Evolutionary conservation across 768 basidiomycete species (phyloP), one percentile per base, ranked within the genome.

Genomic region (Coprinopsis cinerea): DNA sequence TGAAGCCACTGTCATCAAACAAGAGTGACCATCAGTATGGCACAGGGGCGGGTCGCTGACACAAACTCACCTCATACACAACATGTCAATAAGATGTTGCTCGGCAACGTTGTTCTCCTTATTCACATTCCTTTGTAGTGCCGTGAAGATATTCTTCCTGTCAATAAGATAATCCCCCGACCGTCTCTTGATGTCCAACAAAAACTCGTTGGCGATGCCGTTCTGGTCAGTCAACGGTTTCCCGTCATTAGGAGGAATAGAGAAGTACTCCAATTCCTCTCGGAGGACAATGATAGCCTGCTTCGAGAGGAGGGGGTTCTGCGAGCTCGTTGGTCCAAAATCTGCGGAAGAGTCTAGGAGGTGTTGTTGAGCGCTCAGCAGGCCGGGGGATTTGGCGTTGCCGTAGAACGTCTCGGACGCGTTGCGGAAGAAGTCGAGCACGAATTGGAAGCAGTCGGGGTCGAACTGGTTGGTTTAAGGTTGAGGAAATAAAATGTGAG

Each of bases 51-150:
- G 42, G 17, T 9, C 30, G 24, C 13, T 14, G 14, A 30, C 25
- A 14, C 24, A 23, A 34, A 53, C 70, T 36, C 64, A 95, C 95
- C 93, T 96, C 92, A 97, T 96, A 72, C 95, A 98, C 54, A 99
- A 76, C 96, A 99, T 99, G 70, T 98, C 96, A 68, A 99, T 99
- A 59, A 99, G 73, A 71, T 99, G 96, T 69, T 98, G 95, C 69
- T 99, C 96, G 15, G 96, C 96, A 47, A 96, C 77, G 65, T 99
- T 98, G 64, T 97, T 97, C 72, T 97, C 95, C 74, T 95, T 95
- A 70, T 95, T 95, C 55, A 98, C 95, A 67, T 99, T 99, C 59
- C 96, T 78, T 74, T 99, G 95, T 49, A 99, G 74, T 34, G 96
- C 96, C 2, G 95, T 95, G 66, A 99, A 99, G 61, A 99, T 96